Conservation (phyloP, 108 stramenopile species). For the Cyclotella cryptica region DNA sequence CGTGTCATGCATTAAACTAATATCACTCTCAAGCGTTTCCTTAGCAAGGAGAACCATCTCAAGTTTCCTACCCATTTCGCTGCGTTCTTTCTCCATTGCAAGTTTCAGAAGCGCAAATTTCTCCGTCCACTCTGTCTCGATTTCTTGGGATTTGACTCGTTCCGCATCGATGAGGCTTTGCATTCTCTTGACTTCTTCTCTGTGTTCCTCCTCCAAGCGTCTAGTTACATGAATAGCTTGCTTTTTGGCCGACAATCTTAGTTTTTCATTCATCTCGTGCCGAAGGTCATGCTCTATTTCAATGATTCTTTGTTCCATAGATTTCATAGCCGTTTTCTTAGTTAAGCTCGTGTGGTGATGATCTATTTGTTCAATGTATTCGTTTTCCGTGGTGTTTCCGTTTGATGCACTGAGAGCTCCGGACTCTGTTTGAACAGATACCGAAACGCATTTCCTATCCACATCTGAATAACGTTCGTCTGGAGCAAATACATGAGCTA, state of each 20-base stretch:
- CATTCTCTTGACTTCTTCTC: constrained; percentile 22
- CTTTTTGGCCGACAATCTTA: constrained; percentile 47
- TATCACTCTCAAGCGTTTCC: constrained; percentile 32
- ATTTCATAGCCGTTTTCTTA: neutral
- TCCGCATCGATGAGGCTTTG: constrained; percentile 31
- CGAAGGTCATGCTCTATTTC: constrained; percentile 41
- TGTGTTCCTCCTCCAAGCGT: constrained; percentile 33
- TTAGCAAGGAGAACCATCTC: constrained; percentile 21
- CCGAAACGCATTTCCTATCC: neutral
- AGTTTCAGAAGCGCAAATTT: constrained; percentile 12
- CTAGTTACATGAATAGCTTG: constrained; percentile 38
- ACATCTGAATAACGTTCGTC: neutral
- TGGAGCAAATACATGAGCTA: neutral
- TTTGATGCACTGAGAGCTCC: neutral
- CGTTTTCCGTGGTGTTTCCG: neutral
- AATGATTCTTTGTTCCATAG: constrained; percentile 27
- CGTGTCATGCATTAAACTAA: constrained; percentile 27
- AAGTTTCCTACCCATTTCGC: neutral
- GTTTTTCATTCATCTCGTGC: constrained; percentile 44
- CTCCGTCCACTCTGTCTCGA: constrained; percentile 19
- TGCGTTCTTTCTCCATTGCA: constrained; percentile 17
- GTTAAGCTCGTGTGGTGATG: neutral
- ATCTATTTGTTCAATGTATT: neutral
- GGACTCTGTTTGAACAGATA: constrained; percentile 25
- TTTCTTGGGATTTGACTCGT: constrained; percentile 3